Evolutionary conservation across 495 filamentous ascomycete genomes (phyloP).

Genomic region (Polyplosphaeria fusca): DNA sequence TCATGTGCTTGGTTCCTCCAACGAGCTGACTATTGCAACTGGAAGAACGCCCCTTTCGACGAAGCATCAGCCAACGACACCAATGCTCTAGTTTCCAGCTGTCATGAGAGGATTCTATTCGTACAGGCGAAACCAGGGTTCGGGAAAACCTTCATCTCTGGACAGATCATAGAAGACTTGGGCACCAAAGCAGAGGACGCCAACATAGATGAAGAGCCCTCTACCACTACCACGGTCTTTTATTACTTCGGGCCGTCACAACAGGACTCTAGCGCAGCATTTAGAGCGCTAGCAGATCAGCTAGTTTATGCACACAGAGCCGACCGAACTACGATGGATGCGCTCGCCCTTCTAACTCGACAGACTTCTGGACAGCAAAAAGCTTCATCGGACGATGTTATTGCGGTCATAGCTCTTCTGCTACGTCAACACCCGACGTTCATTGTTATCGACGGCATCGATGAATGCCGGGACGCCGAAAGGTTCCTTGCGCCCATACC

Average conservation of each 20-base stretch:
- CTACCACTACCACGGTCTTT: conserved; percentile 10
- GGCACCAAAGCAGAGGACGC: conserved; percentile 12
- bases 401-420: conserved; percentile 17
- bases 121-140: conserved; percentile 26
- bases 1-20: conserved; percentile 23
- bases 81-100: neutral
- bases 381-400: conserved; percentile 23
- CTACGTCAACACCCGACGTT: conserved; percentile 26
- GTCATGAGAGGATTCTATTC: conserved; percentile 20
- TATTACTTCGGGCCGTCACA: conserved; percentile 22
- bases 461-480: conserved; percentile 23
- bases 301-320: conserved; percentile 19
- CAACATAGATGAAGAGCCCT: conserved; percentile 18
- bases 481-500: conserved; percentile 14
- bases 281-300: conserved; percentile 22
- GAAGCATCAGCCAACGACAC: conserved; percentile 4
- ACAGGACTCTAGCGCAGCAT: conserved; percentile 9
- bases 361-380: conserved; percentile 12
- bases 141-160: conserved; percentile 23
- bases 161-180: conserved; percentile 22
- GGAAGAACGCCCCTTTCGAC: conserved; percentile 24
- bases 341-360: conserved; percentile 19
- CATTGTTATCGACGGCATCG: conserved; percentile 26
- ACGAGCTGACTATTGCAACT: conserved; percentile 12
- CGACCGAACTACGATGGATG: conserved; percentile 21